phyloP scores from a whole-genome alignment of 495 filamentous ascomycete genomes.

The Apiosordaria backusii region DNA sequence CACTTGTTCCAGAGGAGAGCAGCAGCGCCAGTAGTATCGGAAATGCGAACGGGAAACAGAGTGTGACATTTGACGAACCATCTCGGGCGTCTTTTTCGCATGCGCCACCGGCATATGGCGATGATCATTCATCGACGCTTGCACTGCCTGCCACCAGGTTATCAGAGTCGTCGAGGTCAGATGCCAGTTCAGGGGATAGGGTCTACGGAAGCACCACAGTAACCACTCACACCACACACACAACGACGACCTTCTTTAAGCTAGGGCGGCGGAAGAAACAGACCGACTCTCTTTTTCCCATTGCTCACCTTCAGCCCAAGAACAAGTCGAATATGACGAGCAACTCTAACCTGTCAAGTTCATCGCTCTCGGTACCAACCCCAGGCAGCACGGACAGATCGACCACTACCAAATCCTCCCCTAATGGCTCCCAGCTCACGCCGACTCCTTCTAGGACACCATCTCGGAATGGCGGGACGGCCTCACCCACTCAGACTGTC shows the following conservation, averaged over 20 bases:
- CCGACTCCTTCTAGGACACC: constrained; percentile 52
- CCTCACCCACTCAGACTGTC: constrained; percentile 34
- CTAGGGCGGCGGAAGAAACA: constrained; percentile 78
- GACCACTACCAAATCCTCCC: constrained; percentile 16
- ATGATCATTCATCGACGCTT: constrained; percentile 63
- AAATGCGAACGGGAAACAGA: constrained; percentile 33
- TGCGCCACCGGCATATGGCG: constrained; percentile 58
- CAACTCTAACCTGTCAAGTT: constrained; percentile 31
- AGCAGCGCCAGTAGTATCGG: constrained; percentile 15
- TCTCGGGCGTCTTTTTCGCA: constrained; percentile 49
- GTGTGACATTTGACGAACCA: constrained; percentile 65
- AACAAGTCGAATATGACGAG: constrained; percentile 43
- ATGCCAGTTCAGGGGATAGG: constrained; percentile 77
- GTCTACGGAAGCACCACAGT: constrained; percentile 61
- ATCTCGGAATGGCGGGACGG: constrained; percentile 40
- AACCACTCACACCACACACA: constrained; percentile 57
- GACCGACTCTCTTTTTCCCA: constrained; percentile 72
- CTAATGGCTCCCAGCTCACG: constrained; percentile 28
- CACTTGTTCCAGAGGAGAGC: constrained; percentile 40
- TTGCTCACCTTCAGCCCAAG: constrained; percentile 72
- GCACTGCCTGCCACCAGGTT: constrained; percentile 66
- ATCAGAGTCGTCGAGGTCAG: constrained; percentile 90
- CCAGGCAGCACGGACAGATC: constrained; percentile 21
- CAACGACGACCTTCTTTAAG: constrained; percentile 71
- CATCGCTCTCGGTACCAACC: constrained; percentile 30